These are phyloP conservation scores for Fusarium penzigii DNA, from an alignment of 2,329 filamentous ascomycete genomes.

Conservation along the genomic window DNA sequence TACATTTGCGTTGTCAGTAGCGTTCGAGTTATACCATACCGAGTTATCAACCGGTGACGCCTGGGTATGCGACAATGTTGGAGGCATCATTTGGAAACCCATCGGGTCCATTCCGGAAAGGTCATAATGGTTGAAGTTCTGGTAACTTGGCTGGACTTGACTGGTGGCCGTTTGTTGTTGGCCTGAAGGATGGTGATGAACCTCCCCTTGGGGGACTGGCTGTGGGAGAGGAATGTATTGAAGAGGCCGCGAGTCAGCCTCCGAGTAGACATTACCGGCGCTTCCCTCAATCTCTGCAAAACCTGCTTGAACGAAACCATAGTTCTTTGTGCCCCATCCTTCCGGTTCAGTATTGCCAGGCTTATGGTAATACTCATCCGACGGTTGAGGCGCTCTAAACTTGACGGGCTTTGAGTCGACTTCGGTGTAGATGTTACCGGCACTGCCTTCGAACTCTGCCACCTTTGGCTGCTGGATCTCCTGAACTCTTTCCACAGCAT, in stretches of 20 bases:
- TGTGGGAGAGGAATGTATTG: too few relatives aligned
- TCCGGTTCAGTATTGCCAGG: too few relatives aligned
- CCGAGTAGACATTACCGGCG: neutral
- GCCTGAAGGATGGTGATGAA: too few relatives aligned
- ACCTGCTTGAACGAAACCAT: too few relatives aligned
- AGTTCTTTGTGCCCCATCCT: too few relatives aligned
- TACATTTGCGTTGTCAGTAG: neutral
- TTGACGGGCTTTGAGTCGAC: constrained; percentile 4
- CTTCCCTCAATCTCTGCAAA: neutral
- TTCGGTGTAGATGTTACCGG: constrained; percentile 10
- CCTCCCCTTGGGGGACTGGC: too few relatives aligned
- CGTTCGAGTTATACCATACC: neutral
- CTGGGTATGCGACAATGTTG: neutral
- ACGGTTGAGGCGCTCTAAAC: too few relatives aligned
- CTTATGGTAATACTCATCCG: too few relatives aligned
- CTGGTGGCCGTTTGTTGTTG: too few relatives aligned
- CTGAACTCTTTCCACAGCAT: neutral
- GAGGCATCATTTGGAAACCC: neutral
- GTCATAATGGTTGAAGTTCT: neutral
- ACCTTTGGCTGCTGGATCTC: neutral
- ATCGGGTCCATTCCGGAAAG: neutral
- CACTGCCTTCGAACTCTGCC: constrained; percentile 7
- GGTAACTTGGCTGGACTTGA: neutral
- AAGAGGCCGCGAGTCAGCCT: neutral
- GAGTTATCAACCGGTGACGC: neutral